Base-by-base conservation (phyloP, 192 early-diverging fungal species). In the Mortierella claussenii region DNA sequence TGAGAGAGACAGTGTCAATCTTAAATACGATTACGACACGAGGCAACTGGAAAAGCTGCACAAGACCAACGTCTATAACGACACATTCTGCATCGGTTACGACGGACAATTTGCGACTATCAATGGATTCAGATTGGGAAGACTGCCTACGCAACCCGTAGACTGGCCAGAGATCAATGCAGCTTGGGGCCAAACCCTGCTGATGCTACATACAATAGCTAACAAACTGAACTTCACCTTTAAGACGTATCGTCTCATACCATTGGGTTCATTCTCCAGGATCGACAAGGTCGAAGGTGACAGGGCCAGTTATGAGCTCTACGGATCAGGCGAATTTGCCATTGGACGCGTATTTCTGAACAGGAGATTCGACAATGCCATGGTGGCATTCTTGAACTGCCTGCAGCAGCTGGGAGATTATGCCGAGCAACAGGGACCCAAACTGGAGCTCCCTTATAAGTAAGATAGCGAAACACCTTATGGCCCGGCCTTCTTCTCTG, bases 101-200 rank as follows among this genome's bases (percentile, higher is more conserved):
- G 89, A 90, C 60, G 94, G 94, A 1, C 87, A 89, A 32, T 91
- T 97, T 73, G 96, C 92, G 9, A 95, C 93, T 10, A 99, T 99
- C 68, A 97, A 99, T 79, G 96, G 94, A 1, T 94, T 96, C 58
- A 83, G 97, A 23, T 68, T 98, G 42, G 96, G 96, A 20, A 86
- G 93, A 24, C 83, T 95, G 12, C 86, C 89, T 11, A 80, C 82
- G 6, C 87, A 93, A 65, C 86, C 84, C 33, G 95, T 98, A 31
- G 96, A 97, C 37, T 98, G 97, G 97, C 83, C 79, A 24, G 97
- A 98, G 81, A 96, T 98, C 56, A 98, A 98, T 81, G 95, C 97
- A 0, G 97, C 93, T 2, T 91, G 95, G 92, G 97, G 97, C 20
- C 96, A 97, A 65, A 86, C 93, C 6, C 58, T 95, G 34, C 79